Evolutionary conservation across 1,284 basidiomycete genomes (phyloP), one percentile per base, ranked within the genome.

Genomic region (Naganishia albida): DNA sequence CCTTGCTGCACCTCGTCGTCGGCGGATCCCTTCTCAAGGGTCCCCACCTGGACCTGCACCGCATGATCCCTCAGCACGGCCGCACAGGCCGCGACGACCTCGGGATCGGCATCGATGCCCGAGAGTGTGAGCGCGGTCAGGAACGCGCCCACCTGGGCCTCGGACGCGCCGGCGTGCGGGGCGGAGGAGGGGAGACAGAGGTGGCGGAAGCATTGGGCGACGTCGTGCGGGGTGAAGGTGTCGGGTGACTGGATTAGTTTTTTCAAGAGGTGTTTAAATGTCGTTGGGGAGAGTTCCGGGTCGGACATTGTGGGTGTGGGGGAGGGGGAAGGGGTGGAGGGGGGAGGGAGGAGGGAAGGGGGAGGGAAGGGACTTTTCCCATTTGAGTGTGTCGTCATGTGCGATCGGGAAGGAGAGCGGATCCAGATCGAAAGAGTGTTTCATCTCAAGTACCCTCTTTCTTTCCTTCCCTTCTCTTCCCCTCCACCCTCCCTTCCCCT

Each of bases 51-150:
- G n/a, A 85, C 85, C 63, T 83, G 83, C 54, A 90, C 75, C 4
- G 91, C 85, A 51, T 87, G 85, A 39, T 83, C 80, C 42, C 87
- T 83, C 63, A 95, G 83, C 3, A 90, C 85, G 3, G 85, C 78
- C 1, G 91, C 91, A 13, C 90, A 91, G 0, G 87, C 87, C 1
- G 86, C 86, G 46, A 93, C 84, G 30, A 86, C 85, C 43, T 89
- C 88, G 18, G 89, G 85, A n/a, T 85, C 81, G 34, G 84, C 77
- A 69, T 93, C 91, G 30, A 91, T 80, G 34, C 86, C 85, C 56
- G 88, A 85, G 64, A 91, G 81, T 69, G 91, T 90, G 60, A 91
- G 80, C 4, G 90, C 90, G 0, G 89, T 88, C 50, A 94, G 80
- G 77, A 93, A 92, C 0, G 91, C 87, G 25, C 91, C 90, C 55